These are phyloP conservation scores for Plasmodium relictum DNA, from an alignment of 169 alveolate species.

Conservation along the genomic window DNA sequence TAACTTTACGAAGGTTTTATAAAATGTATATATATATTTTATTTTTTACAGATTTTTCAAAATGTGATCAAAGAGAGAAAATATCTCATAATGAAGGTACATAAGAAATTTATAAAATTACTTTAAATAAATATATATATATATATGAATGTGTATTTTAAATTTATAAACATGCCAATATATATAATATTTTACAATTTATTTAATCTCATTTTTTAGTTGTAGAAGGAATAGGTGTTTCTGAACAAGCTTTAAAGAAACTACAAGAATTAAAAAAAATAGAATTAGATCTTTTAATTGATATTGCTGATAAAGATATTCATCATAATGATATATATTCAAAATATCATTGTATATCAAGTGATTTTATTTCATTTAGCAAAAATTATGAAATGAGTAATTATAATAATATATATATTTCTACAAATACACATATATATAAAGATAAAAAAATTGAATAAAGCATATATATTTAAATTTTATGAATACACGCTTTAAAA, in stretches of 20 bases:
- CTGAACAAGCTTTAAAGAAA: slow-evolving; percentile 55
- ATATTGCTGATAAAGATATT: slow-evolving; percentile 35
- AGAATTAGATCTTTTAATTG: slow-evolving; percentile 62
- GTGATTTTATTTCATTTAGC: slow-evolving; percentile 20
- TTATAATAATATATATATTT: background rate
- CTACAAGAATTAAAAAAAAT: slow-evolving; percentile 53
- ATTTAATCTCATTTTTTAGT: background rate
- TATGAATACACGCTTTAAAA: too few relatives aligned
- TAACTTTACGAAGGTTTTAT: background rate
- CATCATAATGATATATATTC: slow-evolving; percentile 25
- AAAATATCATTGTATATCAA: slow-evolving; percentile 68
- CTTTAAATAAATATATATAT: background rate
- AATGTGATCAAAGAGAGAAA: slow-evolving; percentile 23
- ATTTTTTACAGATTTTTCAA: slow-evolving; percentile 41
- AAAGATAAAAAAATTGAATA: background rate
- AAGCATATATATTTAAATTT: too few relatives aligned
- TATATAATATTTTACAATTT: background rate
- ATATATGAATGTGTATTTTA: background rate
- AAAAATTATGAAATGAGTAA: slow-evolving; percentile 18
- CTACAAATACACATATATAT: background rate
- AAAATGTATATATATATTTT: slow-evolving; percentile 7
- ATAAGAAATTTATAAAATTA: background rate
- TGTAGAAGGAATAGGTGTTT: slow-evolving; percentile 44
- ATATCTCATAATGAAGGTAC: slow-evolving; percentile 33
- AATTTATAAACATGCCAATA: background rate